These are phyloP conservation scores for Mucor racemosus DNA, from an alignment of 371 early-diverging fungal species.

Conservation along the genomic window DNA sequence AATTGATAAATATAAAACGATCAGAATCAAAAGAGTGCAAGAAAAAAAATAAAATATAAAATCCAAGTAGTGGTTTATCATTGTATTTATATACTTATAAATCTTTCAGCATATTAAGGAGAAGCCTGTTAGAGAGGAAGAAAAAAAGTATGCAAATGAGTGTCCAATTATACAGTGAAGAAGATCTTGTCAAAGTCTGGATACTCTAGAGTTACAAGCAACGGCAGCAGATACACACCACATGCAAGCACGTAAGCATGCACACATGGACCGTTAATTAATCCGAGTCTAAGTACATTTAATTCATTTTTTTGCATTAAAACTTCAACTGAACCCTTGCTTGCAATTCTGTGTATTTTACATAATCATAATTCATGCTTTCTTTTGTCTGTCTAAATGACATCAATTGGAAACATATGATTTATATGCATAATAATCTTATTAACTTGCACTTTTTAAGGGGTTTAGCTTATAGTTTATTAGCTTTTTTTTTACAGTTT, in stretches of 20 bases:
- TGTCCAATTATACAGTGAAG: neutral
- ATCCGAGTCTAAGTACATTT: constrained; percentile 2
- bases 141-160: neutral
- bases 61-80: neutral
- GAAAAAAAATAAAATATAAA: no score
- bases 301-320: constrained; percentile 4
- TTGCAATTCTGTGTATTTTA: neutral
- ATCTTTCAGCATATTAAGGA: neutral
- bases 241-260: neutral
- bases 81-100: neutral
- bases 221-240: neutral
- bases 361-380: neutral
- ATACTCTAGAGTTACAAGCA: neutral
- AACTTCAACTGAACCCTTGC: neutral
- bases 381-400: neutral
- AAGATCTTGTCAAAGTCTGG: neutral
- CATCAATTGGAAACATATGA: neutral
- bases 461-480: neutral
- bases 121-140: neutral
- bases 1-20: neutral
- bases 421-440: neutral
- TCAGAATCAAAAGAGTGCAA: neutral
- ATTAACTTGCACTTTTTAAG: neutral
- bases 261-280: constrained; percentile 5
- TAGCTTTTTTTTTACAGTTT: no score